Evolutionary conservation across 1,284 basidiomycete species (phyloP).

Genomic region (Neonothopanus nambi): DNA sequence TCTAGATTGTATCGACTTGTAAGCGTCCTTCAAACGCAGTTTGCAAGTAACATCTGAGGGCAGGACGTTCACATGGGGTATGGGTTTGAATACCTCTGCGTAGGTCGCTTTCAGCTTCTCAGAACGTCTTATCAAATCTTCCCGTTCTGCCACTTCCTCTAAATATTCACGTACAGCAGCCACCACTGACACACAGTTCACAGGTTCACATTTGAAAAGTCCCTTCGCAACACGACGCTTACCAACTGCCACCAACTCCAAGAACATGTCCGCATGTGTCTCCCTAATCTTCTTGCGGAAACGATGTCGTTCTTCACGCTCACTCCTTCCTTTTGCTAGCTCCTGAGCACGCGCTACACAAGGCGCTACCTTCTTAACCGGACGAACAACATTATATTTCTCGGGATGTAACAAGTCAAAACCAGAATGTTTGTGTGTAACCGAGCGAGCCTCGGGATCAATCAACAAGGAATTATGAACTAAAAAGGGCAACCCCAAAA

Average conservation of each 20-base stretch:
- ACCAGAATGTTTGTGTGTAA: slow-evolving; percentile 19
- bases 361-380: background rate
- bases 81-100: slow-evolving; percentile 13
- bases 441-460: slow-evolving; percentile 20
- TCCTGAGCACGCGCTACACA: background rate
- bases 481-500: slow-evolving; percentile 31
- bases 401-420: slow-evolving; percentile 26
- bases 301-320: background rate
- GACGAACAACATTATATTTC: background rate
- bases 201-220: slow-evolving; percentile 1
- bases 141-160: slow-evolving; percentile 11
- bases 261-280: background rate
- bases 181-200: slow-evolving; percentile 2
- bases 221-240: no score
- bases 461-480: slow-evolving; percentile 23
- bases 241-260: background rate
- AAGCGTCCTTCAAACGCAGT: slow-evolving; percentile 26
- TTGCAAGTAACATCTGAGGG: slow-evolving; percentile 27
- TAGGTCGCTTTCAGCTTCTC: slow-evolving; percentile 17
- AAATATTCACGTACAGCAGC: slow-evolving; percentile 17
- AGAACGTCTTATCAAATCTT: slow-evolving; percentile 10
- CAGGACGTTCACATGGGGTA: slow-evolving; percentile 18
- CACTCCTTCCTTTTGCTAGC: background rate
- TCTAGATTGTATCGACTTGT: slow-evolving; percentile 15
- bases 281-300: background rate